A percentile compares a stretch with the other conserved stretches of the same genome.
Evolutionary conservation across 108 stramenopile genomes (phyloP).

Genomic region (Fistulifera pelliculosa): DNA sequence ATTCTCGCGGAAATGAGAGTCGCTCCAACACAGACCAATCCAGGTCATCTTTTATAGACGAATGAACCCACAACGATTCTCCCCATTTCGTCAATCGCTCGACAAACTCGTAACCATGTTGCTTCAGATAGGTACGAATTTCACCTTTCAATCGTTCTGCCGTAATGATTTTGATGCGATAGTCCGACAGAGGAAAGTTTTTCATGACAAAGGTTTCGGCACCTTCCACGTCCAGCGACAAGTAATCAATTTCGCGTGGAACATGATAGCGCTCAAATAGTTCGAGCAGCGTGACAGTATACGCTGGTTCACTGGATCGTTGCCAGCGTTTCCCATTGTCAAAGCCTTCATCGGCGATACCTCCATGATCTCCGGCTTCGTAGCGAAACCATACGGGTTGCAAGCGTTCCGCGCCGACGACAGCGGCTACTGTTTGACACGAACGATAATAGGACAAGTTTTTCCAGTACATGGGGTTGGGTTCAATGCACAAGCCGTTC

Average conservation of each 20-base stretch:
- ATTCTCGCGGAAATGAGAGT: background rate
- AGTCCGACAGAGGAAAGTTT: conserved; percentile 39
- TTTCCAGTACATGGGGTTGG: conserved; percentile 49
- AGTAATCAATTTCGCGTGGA: conserved; percentile 47
- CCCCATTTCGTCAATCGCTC: conserved; percentile 13
- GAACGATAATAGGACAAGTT: conserved; percentile 24
- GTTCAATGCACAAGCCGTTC: conserved; percentile 50
- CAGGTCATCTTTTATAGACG: background rate
- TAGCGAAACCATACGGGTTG: conserved; percentile 29
- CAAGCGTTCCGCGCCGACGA: conserved; percentile 26
- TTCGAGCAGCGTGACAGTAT: conserved; percentile 31
- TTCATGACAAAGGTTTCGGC: conserved; percentile 51
- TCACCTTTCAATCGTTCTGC: conserved; percentile 34
- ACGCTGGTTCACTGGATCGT: conserved; percentile 1
- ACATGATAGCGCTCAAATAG: conserved; percentile 32
- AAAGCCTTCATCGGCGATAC: conserved; percentile 43
- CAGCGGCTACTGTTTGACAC: conserved; percentile 27
- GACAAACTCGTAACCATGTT: conserved; percentile 12
- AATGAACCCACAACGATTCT: conserved; percentile 15
- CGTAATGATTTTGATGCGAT: conserved; percentile 38
- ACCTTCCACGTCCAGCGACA: conserved; percentile 58
- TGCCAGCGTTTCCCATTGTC: conserved; percentile 29
- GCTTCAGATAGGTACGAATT: conserved; percentile 6
- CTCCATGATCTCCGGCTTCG: conserved; percentile 27
- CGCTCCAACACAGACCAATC: conserved; percentile 1